Percentiles rank a stretch among this genome's conserved stretches.
Evolutionary conservation across 129 eudicot genomes (phyloP).

Genomic region (Escallonia herrerae): DNA sequence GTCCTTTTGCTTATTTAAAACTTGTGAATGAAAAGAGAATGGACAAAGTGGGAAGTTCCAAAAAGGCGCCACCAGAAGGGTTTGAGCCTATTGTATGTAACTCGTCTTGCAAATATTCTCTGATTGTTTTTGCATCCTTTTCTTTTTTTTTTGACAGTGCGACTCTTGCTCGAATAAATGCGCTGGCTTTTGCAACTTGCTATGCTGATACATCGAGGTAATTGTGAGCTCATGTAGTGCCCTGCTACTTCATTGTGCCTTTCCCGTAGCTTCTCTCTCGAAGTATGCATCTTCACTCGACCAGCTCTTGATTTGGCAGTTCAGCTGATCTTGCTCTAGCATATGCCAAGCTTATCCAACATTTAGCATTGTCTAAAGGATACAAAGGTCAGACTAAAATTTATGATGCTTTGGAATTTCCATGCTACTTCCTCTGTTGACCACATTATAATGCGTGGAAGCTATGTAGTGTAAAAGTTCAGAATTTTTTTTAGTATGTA

Average conservation of each 20-base stretch:
- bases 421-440: slow-evolving; percentile 1
- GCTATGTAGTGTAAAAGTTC: no score
- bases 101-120: neutral
- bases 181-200: slow-evolving; percentile 80
- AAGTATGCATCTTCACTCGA: neutral
- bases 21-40: no score
- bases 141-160: slow-evolving; percentile 45
- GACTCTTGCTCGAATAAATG: slow-evolving; percentile 68
- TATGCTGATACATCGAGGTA: slow-evolving; percentile 89
- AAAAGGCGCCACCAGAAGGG: no score
- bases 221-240: neutral
- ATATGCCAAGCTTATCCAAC: slow-evolving; percentile 85
- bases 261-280: neutral
- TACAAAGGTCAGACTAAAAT: slow-evolving; percentile 57
- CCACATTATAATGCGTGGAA: neutral
- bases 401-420: neutral
- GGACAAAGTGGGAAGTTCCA: no score
- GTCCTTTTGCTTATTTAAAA: no score
- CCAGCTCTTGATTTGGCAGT: slow-evolving; percentile 29
- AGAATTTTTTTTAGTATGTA: neutral
- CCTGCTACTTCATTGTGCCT: slow-evolving; percentile 5
- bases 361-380: slow-evolving; percentile 84
- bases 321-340: slow-evolving; percentile 89
- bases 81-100: no score
- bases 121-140: slow-evolving; percentile 6